phyloP scores from a whole-genome alignment of 129 eudicot genomes.

The Escallonia rubra region DNA sequence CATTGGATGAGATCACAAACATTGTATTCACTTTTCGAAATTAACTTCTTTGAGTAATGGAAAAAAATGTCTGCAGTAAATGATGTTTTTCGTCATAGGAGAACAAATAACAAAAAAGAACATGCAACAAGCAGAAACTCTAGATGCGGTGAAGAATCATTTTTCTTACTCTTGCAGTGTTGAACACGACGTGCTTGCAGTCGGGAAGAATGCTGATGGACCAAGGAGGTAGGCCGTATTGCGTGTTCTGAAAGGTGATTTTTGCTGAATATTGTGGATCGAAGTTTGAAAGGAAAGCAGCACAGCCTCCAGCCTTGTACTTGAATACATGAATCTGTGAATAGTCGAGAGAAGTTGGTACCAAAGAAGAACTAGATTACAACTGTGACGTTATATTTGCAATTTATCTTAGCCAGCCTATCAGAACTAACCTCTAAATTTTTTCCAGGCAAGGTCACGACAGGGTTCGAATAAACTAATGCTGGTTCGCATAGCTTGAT shows the following conservation, averaged over 20 bases:
- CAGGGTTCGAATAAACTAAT: slow-evolving; percentile 18
- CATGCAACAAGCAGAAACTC: background rate
- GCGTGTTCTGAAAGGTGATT: slow-evolving; percentile 9
- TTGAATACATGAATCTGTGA: slow-evolving; percentile 13
- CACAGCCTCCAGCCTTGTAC: slow-evolving; percentile 19
- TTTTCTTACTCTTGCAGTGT: slow-evolving; percentile 21
- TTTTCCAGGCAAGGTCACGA: slow-evolving; percentile 11
- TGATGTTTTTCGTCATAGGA: too few species aligned
- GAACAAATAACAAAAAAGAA: background rate
- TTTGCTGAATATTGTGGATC: slow-evolving; percentile 8
- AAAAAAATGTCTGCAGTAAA: too few species aligned
- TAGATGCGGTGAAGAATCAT: background rate
- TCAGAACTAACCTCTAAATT: slow-evolving; percentile 18
- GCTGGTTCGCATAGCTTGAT: slow-evolving; percentile 29
- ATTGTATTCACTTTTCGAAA: too few species aligned
- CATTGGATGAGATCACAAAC: too few species aligned
- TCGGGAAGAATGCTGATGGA: slow-evolving; percentile 33
- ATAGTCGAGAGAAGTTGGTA: too few species aligned
- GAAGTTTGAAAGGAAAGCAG: slow-evolving; percentile 21
- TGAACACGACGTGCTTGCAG: slow-evolving; percentile 25
- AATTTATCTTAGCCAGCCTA: too few species aligned
- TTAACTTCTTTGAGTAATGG: too few species aligned
- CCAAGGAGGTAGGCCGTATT: slow-evolving; percentile 24
- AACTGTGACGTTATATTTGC: too few species aligned
- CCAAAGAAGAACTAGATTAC: too few species aligned